phyloP scores from a whole-genome alignment of 805 yeast species.

The Dipodascus albidus region DNA sequence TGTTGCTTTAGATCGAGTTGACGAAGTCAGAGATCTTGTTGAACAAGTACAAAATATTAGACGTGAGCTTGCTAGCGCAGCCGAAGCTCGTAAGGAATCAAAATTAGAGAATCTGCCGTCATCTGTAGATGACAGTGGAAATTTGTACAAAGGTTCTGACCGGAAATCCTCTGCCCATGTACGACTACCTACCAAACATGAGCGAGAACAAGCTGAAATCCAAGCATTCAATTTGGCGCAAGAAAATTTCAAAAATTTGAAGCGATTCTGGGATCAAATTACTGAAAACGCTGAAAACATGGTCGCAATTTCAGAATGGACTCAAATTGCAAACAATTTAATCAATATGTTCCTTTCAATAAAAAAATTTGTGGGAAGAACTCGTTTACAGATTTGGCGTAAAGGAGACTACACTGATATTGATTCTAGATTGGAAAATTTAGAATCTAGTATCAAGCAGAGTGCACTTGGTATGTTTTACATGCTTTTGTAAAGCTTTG shows the following conservation, averaged over 20 bases:
- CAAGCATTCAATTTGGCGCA: constrained; percentile 45
- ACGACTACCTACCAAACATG: constrained; percentile 25
- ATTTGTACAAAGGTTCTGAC: neutral
- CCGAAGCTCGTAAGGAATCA: constrained; percentile 1
- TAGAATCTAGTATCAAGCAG: neutral
- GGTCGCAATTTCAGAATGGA: constrained; percentile 69
- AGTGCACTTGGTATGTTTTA: neutral
- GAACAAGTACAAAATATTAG: constrained; percentile 18
- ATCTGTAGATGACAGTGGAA: neutral
- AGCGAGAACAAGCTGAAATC: constrained; percentile 43
- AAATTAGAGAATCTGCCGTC: neutral
- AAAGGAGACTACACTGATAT: constrained; percentile 50
- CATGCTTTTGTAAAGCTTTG: constrained; percentile 18
- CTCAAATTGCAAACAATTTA: constrained; percentile 69
- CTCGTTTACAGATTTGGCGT: constrained; percentile 55
- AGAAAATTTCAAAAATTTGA: constrained; percentile 44
- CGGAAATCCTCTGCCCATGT: neutral
- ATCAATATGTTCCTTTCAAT: constrained; percentile 75
- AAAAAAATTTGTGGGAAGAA: constrained; percentile 67
- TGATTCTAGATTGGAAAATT: constrained; percentile 40
- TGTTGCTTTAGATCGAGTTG: constrained; percentile 29
- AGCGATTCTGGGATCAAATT: constrained; percentile 38
- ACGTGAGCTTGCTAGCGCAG: constrained; percentile 12
- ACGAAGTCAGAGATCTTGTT: constrained; percentile 23
- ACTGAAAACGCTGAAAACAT: constrained; percentile 33